A percentile compares a stretch with the other conserved stretches of the same genome.
These are phyloP conservation scores for Dentipellis sp. DNA, from an alignment of 768 basidiomycete species.

Conservation along the genomic window DNA sequence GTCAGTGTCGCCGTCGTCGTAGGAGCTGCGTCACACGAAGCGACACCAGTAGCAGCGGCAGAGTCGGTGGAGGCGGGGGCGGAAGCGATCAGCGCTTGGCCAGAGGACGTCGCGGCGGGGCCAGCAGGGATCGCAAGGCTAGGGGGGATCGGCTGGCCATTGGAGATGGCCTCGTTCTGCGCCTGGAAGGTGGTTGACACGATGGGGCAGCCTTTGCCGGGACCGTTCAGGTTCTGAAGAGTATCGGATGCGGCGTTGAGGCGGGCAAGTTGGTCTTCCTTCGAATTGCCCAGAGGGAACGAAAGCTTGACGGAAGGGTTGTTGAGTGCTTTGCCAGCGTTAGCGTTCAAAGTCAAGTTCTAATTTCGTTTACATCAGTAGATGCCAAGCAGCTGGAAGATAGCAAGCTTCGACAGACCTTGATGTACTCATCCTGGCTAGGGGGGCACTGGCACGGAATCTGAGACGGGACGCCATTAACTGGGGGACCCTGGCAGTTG, in stretches of 20 bases:
- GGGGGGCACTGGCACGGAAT: conserved; percentile 19
- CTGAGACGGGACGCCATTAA: neutral
- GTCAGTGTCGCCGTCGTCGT: too few species aligned
- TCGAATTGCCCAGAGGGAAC: conserved; percentile 18
- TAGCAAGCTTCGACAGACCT: neutral
- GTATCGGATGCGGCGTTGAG: conserved; percentile 17
- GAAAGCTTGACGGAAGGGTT: conserved; percentile 16
- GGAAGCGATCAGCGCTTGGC: too few species aligned
- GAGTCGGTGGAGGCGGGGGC: too few species aligned
- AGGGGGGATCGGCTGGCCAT: neutral
- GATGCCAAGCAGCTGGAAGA: neutral
- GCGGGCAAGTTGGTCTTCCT: conserved; percentile 12
- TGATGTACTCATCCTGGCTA: conserved; percentile 2
- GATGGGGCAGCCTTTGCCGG: conserved; percentile 18
- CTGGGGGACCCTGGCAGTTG: conserved; percentile 15
- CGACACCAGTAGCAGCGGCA: too few species aligned
- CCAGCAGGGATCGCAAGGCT: neutral
- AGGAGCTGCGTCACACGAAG: too few species aligned
- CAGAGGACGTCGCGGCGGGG: neutral
- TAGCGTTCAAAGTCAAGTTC: conserved; percentile 10
- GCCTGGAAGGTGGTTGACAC: conserved; percentile 15
- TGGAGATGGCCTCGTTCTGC: conserved; percentile 3
- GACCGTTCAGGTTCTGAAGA: conserved; percentile 20
- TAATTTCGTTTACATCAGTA: neutral
- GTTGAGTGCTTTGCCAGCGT: conserved; percentile 16